Conservation (phyloP, 768 basidiomycete genomes). For the Ramaria rubella region DNA sequence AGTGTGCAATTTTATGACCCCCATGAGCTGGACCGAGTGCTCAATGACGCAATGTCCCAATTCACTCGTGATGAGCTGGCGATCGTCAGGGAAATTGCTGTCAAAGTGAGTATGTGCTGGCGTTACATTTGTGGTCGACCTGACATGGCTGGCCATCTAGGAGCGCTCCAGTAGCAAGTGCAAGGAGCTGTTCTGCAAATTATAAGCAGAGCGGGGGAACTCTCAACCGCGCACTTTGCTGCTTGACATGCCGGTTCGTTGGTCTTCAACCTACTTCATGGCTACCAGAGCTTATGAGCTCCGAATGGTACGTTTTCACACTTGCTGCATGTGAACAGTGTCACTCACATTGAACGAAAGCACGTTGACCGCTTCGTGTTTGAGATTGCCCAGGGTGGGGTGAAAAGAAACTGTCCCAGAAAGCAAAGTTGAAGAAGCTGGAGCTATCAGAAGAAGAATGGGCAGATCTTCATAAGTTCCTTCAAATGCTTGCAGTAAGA, state of each 20-base stretch:
- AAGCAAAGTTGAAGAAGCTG: too few species aligned
- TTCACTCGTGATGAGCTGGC: slow-evolving; percentile 21
- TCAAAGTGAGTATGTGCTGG: too few species aligned
- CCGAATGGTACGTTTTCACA: slow-evolving; percentile 9
- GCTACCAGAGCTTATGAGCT: slow-evolving; percentile 15
- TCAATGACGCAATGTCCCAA: neutral
- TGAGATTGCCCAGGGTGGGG: slow-evolving; percentile 20
- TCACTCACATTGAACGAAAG: slow-evolving; percentile 12
- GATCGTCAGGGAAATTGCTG: slow-evolving; percentile 20
- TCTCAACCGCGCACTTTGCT: slow-evolving; percentile 11
- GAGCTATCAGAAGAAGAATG: too few species aligned
- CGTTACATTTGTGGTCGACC: slow-evolving; percentile 15
- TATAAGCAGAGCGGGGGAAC: slow-evolving; percentile 8
- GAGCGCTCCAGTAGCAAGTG: slow-evolving; percentile 23
- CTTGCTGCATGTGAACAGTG: neutral
- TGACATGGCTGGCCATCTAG: slow-evolving; percentile 11
- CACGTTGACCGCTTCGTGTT: slow-evolving; percentile 22
- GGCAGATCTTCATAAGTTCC: too few species aligned
- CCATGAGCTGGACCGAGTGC: slow-evolving; percentile 7
- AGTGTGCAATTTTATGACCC: slow-evolving; percentile 22
- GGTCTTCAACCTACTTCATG: slow-evolving; percentile 31
- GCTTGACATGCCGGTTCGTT: slow-evolving; percentile 27
- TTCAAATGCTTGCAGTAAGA: too few species aligned
- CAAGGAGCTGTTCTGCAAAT: slow-evolving; percentile 19
- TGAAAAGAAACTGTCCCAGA: too few species aligned